Conservation (phyloP, 805 yeast species). For the Metschnikowia hibisci region DNA sequence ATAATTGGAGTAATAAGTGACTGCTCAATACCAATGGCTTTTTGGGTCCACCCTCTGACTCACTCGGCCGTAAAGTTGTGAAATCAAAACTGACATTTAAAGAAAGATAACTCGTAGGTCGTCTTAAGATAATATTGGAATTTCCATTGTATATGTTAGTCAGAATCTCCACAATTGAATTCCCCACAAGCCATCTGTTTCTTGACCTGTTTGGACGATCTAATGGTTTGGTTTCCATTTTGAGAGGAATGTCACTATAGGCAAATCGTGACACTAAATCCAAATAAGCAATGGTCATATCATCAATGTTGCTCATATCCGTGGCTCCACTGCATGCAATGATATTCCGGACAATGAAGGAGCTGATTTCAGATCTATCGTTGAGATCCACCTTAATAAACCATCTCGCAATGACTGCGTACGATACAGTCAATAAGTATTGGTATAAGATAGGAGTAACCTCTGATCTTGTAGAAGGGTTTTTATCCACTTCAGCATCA, state of each 20-base stretch:
- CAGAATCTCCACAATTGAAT: constrained; percentile 52
- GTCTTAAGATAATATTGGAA: constrained; percentile 48
- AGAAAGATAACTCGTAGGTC: constrained; percentile 52
- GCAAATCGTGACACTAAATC: constrained; percentile 70
- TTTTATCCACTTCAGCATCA: constrained; percentile 49
- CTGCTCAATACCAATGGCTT: constrained; percentile 28
- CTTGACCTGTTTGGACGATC: constrained; percentile 6
- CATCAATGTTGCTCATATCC: constrained; percentile 34
- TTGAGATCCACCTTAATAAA: constrained; percentile 57
- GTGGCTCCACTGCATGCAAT: constrained; percentile 28
- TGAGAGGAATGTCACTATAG: constrained; percentile 57
- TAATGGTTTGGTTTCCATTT: constrained; percentile 25
- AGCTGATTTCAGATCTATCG: constrained; percentile 57
- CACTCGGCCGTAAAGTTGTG: background rate
- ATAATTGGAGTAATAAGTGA: constrained; percentile 48
- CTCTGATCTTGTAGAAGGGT: constrained; percentile 50
- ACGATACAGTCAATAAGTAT: constrained; percentile 61
- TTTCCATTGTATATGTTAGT: constrained; percentile 51
- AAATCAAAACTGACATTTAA: constrained; percentile 31
- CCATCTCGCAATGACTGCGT: constrained; percentile 67
- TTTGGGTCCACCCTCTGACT: constrained; percentile 11
- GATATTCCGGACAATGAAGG: constrained; percentile 60
- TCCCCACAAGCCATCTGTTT: constrained; percentile 60
- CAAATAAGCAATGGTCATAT: constrained; percentile 56
- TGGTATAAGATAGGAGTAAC: constrained; percentile 51